Base-by-base conservation (phyloP, 2,329 filamentous ascomycete species). In the Cercospora sesami region DNA sequence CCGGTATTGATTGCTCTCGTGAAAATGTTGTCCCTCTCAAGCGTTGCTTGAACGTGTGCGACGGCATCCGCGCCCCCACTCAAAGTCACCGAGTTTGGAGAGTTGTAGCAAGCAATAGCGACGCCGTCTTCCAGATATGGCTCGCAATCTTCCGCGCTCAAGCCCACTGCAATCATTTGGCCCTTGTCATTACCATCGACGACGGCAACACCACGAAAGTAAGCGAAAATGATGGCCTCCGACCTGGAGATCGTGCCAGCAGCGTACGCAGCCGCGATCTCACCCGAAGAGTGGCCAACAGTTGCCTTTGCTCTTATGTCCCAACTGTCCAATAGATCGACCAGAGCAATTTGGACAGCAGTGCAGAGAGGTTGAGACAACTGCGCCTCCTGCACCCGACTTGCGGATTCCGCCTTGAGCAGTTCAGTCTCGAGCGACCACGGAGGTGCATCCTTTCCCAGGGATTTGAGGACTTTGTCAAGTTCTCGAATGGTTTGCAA, bases 351-450 rank as follows among this genome's bases (percentile, higher is more conserved):
- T 48, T 71, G 69, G 12, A 69, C 39, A 12, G 68, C 69, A 9
- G 69, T 71, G 18, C 62, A 68, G 5, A 63, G 48, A 16, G 68
- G 68, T 58, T 71, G 69, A 9, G 66, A 61, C 7, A 65, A 42
- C 18, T 61, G 30, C 7, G 58, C 57, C 16, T 67, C 39, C 1
- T 12, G 9, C 1, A 85, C n/a, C 83, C 77, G 0, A 83, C 76
- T 0, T 85, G 71, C 0, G 78, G 84, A 1, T 87, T 78, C 69
- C 87, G 86, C n/a, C 33, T 36, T 60, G 1, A 88, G 57, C 48
- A 78, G 72, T 63, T 76, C 75, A 16, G 36, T n/a, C 31, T 53
- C 48, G 12, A 53, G 48, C 21, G 48, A 53, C 48, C 48, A 53
- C 48, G 21, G 23, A 30, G 48, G 48, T 28, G 48, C 48, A 53